Evolutionary conservation across 352 stramenopile species (phyloP).

Genomic region (Phytophthora capsici): DNA sequence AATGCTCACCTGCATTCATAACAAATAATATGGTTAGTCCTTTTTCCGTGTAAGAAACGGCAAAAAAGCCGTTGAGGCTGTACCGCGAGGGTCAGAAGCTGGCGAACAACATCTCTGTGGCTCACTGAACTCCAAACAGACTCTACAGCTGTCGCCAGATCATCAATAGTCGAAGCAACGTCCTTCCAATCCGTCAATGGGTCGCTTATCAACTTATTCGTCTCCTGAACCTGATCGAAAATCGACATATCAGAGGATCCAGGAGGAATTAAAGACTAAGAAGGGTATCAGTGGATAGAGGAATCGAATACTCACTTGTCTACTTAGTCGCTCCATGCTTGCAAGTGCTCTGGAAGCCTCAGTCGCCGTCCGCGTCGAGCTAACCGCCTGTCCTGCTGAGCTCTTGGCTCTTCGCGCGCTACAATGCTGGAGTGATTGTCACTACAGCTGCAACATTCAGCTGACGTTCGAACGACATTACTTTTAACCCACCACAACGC

Average conservation of each 20-base stretch:
- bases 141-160: slow-evolving; percentile 59
- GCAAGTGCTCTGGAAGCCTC: neutral
- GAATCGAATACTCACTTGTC: slow-evolving; percentile 22
- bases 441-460: slow-evolving; percentile 14
- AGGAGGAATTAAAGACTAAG: slow-evolving; percentile 1
- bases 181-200: slow-evolving; percentile 51
- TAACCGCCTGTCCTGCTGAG: slow-evolving; percentile 15
- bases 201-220: slow-evolving; percentile 40
- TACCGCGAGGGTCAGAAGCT: slow-evolving; percentile 61
- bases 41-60: too few species aligned
- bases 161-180: slow-evolving; percentile 42
- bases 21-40: too few species aligned
- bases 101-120: slow-evolving; percentile 38
- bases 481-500: neutral
- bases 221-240: slow-evolving; percentile 44
- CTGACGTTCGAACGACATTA: slow-evolving; percentile 16
- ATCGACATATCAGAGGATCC: slow-evolving; percentile 22
- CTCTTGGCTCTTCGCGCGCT: slow-evolving; percentile 14
- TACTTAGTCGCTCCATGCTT: slow-evolving; percentile 35
- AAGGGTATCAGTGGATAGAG: slow-evolving; percentile 18
- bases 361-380: slow-evolving; percentile 12
- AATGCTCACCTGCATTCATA: slow-evolving; percentile 43
- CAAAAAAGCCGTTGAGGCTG: slow-evolving; percentile 1
- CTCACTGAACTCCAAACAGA: slow-evolving; percentile 28
- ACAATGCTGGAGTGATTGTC: slow-evolving; percentile 13